A percentile compares a stretch with the other conserved stretches of the same genome.
Conservation (phyloP, 2,329 filamentous ascomycete species). For the Dactylonectria estremocensis region DNA sequence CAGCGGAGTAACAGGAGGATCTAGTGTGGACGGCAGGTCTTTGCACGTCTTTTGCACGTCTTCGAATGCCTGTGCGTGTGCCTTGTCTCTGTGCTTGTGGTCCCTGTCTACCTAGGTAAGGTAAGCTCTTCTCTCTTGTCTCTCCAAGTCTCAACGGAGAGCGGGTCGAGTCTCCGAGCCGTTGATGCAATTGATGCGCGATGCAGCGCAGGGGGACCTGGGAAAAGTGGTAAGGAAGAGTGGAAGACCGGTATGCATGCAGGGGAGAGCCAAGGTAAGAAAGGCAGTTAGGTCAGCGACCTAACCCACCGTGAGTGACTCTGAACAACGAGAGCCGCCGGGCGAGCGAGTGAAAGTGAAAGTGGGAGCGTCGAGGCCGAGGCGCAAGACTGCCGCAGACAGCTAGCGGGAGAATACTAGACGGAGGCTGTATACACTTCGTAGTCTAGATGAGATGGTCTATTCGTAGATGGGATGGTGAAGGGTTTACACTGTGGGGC, state of each 20-base stretch:
- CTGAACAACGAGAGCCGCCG: not conserved
- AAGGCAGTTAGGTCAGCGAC: not conserved
- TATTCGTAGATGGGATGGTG: slow-evolving; percentile 14
- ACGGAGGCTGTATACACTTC: not conserved
- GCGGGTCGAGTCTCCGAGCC: slow-evolving; percentile 22
- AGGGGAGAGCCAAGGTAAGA: not conserved
- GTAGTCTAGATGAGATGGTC: too few relatives aligned
- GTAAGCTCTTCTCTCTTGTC: slow-evolving; percentile 18
- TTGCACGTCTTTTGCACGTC: not conserved
- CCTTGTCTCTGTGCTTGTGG: slow-evolving; percentile 15
- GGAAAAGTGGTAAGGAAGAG: slow-evolving; percentile 1
- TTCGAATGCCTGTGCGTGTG: slow-evolving; percentile 7
- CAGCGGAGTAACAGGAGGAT: slow-evolving; percentile 17
- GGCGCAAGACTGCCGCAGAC: slow-evolving; percentile 20
- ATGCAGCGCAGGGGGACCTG: slow-evolving; percentile 8
- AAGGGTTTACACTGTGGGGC: slow-evolving; percentile 25
- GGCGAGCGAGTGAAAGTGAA: slow-evolving; percentile 4
- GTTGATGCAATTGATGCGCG: slow-evolving; percentile 22
- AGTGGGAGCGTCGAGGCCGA: slow-evolving; percentile 16
- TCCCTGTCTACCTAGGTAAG: too few relatives aligned
- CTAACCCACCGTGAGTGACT: slow-evolving; percentile 6
- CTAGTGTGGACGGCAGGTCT: slow-evolving; percentile 7
- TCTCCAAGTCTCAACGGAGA: slow-evolving; percentile 23
- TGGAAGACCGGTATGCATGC: not conserved
- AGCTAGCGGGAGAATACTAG: slow-evolving; percentile 23